A percentile compares a stretch with the other conserved stretches of the same genome.
Evolutionary conservation across 192 early-diverging fungal genomes (phyloP).

Genomic region (Linnemannia exigua): DNA sequence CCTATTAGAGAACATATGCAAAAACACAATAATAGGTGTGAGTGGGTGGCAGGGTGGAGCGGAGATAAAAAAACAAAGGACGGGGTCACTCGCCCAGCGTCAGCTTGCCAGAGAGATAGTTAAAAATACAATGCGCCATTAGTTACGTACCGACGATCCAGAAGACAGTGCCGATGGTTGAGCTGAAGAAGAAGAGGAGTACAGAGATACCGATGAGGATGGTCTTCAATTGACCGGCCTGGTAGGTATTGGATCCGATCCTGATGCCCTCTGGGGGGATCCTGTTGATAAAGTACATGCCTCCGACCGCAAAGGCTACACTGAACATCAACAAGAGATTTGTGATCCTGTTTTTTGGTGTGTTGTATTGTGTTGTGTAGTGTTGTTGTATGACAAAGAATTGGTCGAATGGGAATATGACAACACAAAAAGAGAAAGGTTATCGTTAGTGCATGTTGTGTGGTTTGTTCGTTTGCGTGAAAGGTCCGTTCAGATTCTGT

Average conservation of each 20-base stretch:
- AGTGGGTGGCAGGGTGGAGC: background rate
- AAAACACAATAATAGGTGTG: background rate
- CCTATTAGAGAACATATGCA: conserved; percentile 40
- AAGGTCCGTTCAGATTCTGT: background rate
- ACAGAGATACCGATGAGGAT: conserved; percentile 59
- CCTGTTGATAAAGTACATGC: conserved; percentile 64
- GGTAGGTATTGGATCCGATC: conserved; percentile 53
- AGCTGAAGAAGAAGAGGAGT: conserved; percentile 66
- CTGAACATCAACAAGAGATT: conserved; percentile 64
- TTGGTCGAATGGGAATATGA: background rate
- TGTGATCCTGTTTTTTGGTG: conserved; percentile 58
- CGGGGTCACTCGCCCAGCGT: background rate
- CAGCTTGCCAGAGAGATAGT: background rate
- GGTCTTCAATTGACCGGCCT: conserved; percentile 60
- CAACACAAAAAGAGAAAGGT: background rate
- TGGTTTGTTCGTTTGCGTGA: no score
- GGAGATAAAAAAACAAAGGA: background rate
- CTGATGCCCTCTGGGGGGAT: conserved; percentile 59
- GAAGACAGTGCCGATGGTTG: conserved; percentile 66
- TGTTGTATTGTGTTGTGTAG: no score
- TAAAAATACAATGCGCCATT: background rate
- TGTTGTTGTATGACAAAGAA: background rate
- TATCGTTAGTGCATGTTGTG: background rate
- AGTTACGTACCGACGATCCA: conserved; percentile 69
- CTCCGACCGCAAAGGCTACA: conserved; percentile 63